Evolutionary conservation across 2,329 filamentous ascomycete genomes (phyloP).

Genomic region (Trichoderma citrinoviride): DNA sequence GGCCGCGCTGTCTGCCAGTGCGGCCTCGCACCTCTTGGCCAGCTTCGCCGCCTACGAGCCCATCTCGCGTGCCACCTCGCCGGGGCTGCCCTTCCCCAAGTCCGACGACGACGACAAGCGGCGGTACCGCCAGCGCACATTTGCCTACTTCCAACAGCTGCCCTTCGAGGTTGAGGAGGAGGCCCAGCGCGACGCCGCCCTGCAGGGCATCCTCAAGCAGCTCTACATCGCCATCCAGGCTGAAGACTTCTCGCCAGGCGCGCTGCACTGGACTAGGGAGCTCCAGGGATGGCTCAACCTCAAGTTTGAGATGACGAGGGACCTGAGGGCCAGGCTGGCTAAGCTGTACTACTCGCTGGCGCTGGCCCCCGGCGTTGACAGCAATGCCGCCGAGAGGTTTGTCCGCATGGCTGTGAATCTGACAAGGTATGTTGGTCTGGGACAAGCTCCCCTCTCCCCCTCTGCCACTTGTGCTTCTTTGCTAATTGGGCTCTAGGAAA

Average conservation of each 20-base stretch:
- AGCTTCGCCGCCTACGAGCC: conserved; percentile 57
- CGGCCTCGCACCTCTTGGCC: conserved; percentile 34
- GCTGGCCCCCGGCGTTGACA: conserved; percentile 84
- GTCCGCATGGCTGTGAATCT: conserved; percentile 94
- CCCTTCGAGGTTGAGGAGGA: conserved; percentile 87
- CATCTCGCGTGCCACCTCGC: conserved; percentile 82
- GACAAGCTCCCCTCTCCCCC: background rate
- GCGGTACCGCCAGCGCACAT: conserved; percentile 82
- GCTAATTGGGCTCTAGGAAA: conserved; percentile 56
- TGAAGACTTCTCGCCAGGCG: conserved; percentile 90
- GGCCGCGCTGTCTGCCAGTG: conserved; percentile 34
- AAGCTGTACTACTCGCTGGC: conserved; percentile 93
- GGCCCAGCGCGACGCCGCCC: conserved; percentile 69
- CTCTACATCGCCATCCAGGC: conserved; percentile 89
- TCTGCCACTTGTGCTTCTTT: background rate
- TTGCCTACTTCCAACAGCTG: conserved; percentile 85
- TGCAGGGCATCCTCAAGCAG: conserved; percentile 86
- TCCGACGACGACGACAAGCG: conserved; percentile 53
- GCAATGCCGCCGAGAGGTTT: conserved; percentile 80
- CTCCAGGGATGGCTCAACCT: conserved; percentile 91
- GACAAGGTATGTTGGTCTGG: conserved; percentile 68
- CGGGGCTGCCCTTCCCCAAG: conserved; percentile 60
- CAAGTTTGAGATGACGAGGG: conserved; percentile 93
- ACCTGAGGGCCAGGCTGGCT: conserved; percentile 77
- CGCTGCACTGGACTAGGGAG: conserved; percentile 95